phyloP scores from a whole-genome alignment of 805 yeast genomes.

The Lachancea waltii region DNA sequence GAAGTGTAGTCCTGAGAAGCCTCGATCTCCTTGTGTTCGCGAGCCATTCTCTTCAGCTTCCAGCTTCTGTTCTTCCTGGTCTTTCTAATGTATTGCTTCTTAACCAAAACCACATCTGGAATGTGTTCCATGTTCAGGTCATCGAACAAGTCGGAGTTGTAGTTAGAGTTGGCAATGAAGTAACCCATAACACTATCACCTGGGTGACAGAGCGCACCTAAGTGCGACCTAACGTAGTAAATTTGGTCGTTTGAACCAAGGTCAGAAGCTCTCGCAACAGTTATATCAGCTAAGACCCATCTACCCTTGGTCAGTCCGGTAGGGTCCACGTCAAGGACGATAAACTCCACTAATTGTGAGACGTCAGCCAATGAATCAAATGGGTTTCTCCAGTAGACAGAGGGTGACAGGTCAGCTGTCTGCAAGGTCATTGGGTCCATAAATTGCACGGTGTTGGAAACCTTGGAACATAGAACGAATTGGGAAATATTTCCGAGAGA shows the following conservation, averaged over 20 bases:
- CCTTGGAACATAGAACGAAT: conserved; percentile 75
- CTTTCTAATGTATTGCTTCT: conserved; percentile 82
- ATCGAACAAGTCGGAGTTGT: conserved; percentile 84
- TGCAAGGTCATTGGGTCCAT: conserved; percentile 79
- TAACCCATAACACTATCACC: conserved; percentile 96
- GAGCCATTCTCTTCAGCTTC: conserved; percentile 97
- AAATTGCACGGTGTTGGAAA: conserved; percentile 78
- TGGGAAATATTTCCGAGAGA: conserved; percentile 77
- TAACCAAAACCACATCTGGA: conserved; percentile 83
- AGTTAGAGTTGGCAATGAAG: conserved; percentile 76
- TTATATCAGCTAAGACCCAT: conserved; percentile 79
- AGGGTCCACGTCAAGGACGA: conserved; percentile 91
- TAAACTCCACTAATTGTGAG: conserved; percentile 73
- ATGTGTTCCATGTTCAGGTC: conserved; percentile 50
- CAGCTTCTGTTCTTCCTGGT: conserved; percentile 70
- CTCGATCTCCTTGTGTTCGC: conserved; percentile 82
- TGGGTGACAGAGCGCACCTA: conserved; percentile 91
- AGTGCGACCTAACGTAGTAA: conserved; percentile 80
- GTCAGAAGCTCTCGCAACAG: conserved; percentile 85
- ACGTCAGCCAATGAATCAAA: conserved; percentile 72
- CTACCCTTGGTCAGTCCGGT: conserved; percentile 75
- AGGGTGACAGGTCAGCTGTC: conserved; percentile 63
- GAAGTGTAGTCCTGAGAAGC: conserved; percentile 55
- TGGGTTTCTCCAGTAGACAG: conserved; percentile 74
- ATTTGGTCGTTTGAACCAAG: conserved; percentile 80